Evolutionary conservation across 2,329 filamentous ascomycete species (phyloP).

Genomic region (Thermothelomyces thermophilus): DNA sequence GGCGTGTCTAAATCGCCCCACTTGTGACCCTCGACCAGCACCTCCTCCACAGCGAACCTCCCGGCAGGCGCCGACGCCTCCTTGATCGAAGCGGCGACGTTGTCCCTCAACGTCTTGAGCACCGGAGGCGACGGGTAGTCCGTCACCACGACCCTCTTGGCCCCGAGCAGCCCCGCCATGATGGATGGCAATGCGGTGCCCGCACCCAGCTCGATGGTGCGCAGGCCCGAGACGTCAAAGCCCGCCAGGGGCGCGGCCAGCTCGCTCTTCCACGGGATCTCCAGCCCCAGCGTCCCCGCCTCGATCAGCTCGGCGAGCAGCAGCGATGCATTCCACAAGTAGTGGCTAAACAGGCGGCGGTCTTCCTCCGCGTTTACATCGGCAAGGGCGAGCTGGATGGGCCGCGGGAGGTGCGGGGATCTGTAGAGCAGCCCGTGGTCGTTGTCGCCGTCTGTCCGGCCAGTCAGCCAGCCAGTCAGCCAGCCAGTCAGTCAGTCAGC

Average conservation of each 20-base stretch:
- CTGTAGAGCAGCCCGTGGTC: slow-evolving; percentile 53
- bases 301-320: slow-evolving; percentile 51
- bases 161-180: slow-evolving; percentile 43
- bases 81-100: slow-evolving; percentile 48
- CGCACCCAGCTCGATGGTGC: slow-evolving; percentile 60
- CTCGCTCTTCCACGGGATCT: slow-evolving; percentile 1
- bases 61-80: slow-evolving; percentile 30
- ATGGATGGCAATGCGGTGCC: slow-evolving; percentile 53
- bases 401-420: slow-evolving; percentile 43
- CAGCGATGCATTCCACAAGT: slow-evolving; percentile 63
- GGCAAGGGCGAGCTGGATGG: slow-evolving; percentile 39
- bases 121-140: slow-evolving; percentile 62
- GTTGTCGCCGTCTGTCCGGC: slow-evolving; percentile 46
- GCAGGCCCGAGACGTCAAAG: slow-evolving; percentile 46
- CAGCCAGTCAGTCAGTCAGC: no score
- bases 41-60: slow-evolving; percentile 18
- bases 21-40: slow-evolving; percentile 52
- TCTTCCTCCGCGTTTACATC: slow-evolving; percentile 47
- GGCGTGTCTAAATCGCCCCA: slow-evolving; percentile 50
- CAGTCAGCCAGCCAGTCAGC: no score
- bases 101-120: slow-evolving; percentile 50
- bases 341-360: slow-evolving; percentile 61
- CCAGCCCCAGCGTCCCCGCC: slow-evolving; percentile 35
- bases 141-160: slow-evolving; percentile 48
- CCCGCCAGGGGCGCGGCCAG: slow-evolving; percentile 16